phyloP scores from a whole-genome alignment of 805 yeast genomes.

The Saturnispora dispora region DNA sequence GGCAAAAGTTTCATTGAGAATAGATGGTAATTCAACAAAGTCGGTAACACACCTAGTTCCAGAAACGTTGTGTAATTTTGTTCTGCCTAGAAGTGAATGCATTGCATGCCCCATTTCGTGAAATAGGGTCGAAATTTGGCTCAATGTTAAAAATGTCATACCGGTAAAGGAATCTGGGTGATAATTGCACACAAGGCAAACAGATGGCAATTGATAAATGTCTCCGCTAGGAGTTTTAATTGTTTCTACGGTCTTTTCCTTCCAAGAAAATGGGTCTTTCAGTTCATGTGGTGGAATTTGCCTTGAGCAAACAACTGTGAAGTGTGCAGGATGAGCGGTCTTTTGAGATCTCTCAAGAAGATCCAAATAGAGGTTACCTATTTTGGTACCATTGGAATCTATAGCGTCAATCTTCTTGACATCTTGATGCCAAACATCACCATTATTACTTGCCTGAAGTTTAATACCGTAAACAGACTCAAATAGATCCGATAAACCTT shows the following conservation, averaged over 20 bases:
- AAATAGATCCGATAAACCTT: constrained; percentile 71
- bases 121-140: constrained; percentile 86
- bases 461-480: constrained; percentile 65
- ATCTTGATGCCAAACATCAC: constrained; percentile 84
- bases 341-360: constrained; percentile 70
- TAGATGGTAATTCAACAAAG: constrained; percentile 93
- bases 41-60: constrained; percentile 96
- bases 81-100: constrained; percentile 94
- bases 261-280: constrained; percentile 30
- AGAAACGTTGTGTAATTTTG: constrained; percentile 79
- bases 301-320: constrained; percentile 91
- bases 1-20: constrained; percentile 92
- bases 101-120: constrained; percentile 99
- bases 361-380: constrained; percentile 84
- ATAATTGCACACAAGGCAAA: constrained; percentile 84
- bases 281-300: constrained; percentile 52
- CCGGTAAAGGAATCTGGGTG: constrained; percentile 26
- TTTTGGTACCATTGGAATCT: constrained; percentile 49
- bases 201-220: constrained; percentile 75
- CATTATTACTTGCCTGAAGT: constrained; percentile 57
- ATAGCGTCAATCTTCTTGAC: constrained; percentile 76
- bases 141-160: constrained; percentile 49
- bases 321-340: constrained; percentile 86
- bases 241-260: constrained; percentile 26
- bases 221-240: constrained; percentile 31